These are phyloP conservation scores for Letharia lupina DNA, from an alignment of 495 filamentous ascomycete species.

Conservation along the genomic window DNA sequence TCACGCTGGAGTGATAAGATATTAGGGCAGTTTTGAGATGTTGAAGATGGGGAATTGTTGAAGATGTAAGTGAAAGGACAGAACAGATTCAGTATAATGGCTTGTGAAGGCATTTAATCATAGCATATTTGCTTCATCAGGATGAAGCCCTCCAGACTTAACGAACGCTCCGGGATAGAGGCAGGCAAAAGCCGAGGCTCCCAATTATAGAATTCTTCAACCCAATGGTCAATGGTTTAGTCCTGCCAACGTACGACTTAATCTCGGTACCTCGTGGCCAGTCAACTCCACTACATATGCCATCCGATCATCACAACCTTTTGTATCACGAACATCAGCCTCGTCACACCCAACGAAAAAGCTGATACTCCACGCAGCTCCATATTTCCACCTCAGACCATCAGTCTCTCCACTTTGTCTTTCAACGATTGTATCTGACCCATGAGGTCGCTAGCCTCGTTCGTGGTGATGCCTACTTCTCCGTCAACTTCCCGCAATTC, in stretches of 20 bases:
- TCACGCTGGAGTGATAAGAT: too few species aligned
- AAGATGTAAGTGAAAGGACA: background rate
- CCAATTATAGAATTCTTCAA: background rate
- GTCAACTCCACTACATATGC: background rate
- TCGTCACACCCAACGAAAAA: background rate
- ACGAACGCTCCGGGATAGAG: background rate
- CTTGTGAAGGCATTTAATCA: background rate
- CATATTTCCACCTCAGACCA: constrained; percentile 61
- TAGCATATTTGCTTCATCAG: background rate
- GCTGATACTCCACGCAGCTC: background rate
- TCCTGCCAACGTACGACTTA: background rate
- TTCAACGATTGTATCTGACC: constrained; percentile 74
- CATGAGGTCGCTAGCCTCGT: constrained; percentile 83
- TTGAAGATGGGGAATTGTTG: background rate
- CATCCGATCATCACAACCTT: background rate
- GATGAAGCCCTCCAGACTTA: background rate
- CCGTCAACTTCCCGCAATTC: background rate
- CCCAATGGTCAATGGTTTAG: background rate
- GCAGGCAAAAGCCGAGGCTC: background rate
- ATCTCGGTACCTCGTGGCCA: background rate
- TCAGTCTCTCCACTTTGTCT: constrained; percentile 91
- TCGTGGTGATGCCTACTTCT: constrained; percentile 61
- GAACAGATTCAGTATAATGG: background rate
- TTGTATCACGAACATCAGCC: background rate
- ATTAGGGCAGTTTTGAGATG: background rate